A percentile compares a stretch with the other conserved stretches of the same genome.
Conservation (phyloP, 768 basidiomycete genomes). For the Russula ochroleuca region DNA sequence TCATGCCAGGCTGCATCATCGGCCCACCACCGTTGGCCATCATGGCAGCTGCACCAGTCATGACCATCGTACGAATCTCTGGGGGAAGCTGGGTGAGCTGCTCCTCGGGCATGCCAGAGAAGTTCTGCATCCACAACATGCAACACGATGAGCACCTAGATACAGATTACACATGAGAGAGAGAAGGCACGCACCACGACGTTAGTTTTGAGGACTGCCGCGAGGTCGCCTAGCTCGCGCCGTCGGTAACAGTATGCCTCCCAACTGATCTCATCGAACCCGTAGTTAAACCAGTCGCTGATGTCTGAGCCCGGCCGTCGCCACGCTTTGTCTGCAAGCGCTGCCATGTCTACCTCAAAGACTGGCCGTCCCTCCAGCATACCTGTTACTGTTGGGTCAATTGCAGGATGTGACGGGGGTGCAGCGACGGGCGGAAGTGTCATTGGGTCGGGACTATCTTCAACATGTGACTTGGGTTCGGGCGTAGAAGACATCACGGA, state of each 20-base stretch:
- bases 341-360: constrained; percentile 75
- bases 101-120: constrained; percentile 78
- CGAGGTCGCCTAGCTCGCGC: constrained; percentile 74
- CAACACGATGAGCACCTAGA: neutral
- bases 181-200: constrained; percentile 57
- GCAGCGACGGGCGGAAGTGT: constrained; percentile 63
- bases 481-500: constrained; percentile 2
- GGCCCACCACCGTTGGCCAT: constrained; percentile 59
- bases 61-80: constrained; percentile 82
- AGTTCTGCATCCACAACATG: constrained; percentile 48
- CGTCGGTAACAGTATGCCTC: constrained; percentile 86
- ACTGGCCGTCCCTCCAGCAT: constrained; percentile 72
- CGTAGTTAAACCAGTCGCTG: constrained; percentile 99
- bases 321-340: constrained; percentile 84
- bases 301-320: constrained; percentile 86
- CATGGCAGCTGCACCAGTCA: constrained; percentile 75
- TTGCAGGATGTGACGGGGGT: constrained; percentile 73
- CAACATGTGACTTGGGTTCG: constrained; percentile 27
- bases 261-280: constrained; percentile 97
- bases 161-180: neutral
- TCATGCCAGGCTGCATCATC: constrained; percentile 38
- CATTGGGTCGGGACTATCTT: constrained; percentile 59
- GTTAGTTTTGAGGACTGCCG: constrained; percentile 74
- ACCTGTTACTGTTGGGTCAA: constrained; percentile 65
- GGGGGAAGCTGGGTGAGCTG: constrained; percentile 72